Conservation (phyloP, 75 land plant species). For the Chamaecyparis obtusa region DNA sequence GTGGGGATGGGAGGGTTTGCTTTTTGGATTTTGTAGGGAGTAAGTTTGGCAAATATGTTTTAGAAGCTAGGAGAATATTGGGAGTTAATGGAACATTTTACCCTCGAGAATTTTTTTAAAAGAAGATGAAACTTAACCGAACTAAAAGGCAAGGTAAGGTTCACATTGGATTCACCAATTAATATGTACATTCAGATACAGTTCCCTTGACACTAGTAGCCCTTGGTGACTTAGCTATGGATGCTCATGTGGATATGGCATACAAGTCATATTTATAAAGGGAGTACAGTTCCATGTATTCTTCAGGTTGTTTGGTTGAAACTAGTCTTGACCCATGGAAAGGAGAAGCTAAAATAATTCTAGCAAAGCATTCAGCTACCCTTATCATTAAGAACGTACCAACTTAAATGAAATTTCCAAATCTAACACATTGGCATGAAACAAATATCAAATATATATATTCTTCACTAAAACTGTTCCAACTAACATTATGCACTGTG, state of each 20-base stretch:
- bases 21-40: too few species aligned
- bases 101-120: too few species aligned
- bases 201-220: not conserved
- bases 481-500: not conserved
- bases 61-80: too few species aligned
- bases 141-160: too few species aligned
- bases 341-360: not conserved
- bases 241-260: not conserved
- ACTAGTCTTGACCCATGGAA: not conserved
- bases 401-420: not conserved
- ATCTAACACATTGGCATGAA: not conserved
- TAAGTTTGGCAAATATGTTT: too few species aligned
- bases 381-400: not conserved
- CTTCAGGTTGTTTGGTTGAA: not conserved
- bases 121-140: too few species aligned
- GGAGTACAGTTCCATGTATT: too few species aligned
- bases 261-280: too few species aligned
- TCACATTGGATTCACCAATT: too few species aligned
- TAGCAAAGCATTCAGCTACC: not conserved
- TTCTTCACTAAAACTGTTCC: not conserved
- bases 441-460: not conserved
- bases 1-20: too few species aligned
- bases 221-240: not conserved
- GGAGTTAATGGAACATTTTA: too few species aligned
- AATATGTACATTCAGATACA: too few species aligned